Percentiles rank a stretch among this genome's conserved stretches.
Conservation (phyloP, 805 yeast species). For the Spathaspora arborariae region DNA sequence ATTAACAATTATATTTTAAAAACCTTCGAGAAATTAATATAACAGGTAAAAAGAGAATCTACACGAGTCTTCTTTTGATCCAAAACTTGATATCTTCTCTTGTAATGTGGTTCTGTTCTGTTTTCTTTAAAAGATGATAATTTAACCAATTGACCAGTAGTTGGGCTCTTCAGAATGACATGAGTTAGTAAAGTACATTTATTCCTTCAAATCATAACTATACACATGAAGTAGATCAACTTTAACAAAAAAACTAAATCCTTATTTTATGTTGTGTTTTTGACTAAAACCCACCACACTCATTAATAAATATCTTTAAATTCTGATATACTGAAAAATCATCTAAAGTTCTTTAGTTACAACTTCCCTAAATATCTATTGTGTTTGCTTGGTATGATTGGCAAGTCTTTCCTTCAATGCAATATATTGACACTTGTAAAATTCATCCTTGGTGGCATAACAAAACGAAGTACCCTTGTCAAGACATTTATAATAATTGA, state of each 20-base stretch:
- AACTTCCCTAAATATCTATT: not conserved
- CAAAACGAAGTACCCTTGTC: slow-evolving; percentile 43
- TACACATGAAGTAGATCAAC: not conserved
- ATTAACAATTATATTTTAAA: no score
- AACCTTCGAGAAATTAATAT: not conserved
- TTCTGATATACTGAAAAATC: not conserved
- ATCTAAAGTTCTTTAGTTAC: not conserved
- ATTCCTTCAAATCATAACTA: not conserved
- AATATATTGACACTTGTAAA: slow-evolving; percentile 42
- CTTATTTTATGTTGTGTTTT: not conserved
- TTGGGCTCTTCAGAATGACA: not conserved
- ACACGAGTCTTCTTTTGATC: not conserved
- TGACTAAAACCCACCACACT: not conserved
- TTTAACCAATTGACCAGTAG: not conserved
- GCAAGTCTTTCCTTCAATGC: slow-evolving; percentile 41
- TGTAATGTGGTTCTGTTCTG: not conserved
- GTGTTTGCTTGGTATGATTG: slow-evolving; percentile 11
- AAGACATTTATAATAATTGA: slow-evolving; percentile 40
- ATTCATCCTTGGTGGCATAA: slow-evolving; percentile 35
- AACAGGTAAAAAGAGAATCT: no score
- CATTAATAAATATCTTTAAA: not conserved
- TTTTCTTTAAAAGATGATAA: not conserved
- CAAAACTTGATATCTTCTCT: not conserved
- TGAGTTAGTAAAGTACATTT: not conserved
- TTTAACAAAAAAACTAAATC: not conserved